A percentile compares a stretch with the other conserved stretches of the same genome.
Evolutionary conservation across 140 eudicot genomes (phyloP).

Genomic region (Flaveria floridana): DNA sequence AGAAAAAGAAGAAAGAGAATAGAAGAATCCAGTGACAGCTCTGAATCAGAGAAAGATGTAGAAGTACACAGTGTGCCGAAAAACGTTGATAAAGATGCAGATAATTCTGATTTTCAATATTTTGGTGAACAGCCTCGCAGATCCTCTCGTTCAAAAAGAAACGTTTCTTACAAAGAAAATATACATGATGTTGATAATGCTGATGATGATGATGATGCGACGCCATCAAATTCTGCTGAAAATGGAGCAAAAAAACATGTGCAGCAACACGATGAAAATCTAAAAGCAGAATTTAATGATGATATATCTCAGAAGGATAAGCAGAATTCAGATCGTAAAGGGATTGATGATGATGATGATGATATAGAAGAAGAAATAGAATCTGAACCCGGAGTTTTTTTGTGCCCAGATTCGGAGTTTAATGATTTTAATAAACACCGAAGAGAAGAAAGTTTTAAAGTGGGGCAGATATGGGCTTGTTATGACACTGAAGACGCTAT

Average conservation of each 20-base stretch:
- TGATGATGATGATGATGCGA: constrained; percentile 9
- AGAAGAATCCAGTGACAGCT: constrained; percentile 51
- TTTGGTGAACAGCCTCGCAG: constrained; percentile 50
- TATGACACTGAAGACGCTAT: constrained; percentile 67
- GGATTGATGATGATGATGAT: constrained; percentile 13
- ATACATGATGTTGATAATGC: constrained; percentile 29
- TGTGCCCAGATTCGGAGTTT: constrained; percentile 69
- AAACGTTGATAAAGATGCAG: constrained; percentile 20
- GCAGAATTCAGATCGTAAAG: background rate
- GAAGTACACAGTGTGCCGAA: constrained; percentile 35
- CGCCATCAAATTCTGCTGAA: constrained; percentile 23
- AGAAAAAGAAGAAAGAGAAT: constrained; percentile 45
- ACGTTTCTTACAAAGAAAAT: constrained; percentile 58
- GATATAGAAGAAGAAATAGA: constrained; percentile 16
- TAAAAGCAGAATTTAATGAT: constrained; percentile 11
- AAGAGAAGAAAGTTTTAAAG: constrained; percentile 42
- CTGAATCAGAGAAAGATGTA: constrained; percentile 46
- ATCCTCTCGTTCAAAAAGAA: constrained; percentile 49
- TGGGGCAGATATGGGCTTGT: constrained; percentile 79
- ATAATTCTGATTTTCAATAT: constrained; percentile 23
- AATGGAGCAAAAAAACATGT: constrained; percentile 27
- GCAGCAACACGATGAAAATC: constrained; percentile 11
- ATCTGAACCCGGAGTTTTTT: constrained; percentile 33
- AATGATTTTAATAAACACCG: constrained; percentile 56
- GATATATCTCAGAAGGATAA: constrained; percentile 2